Conservation (phyloP, 345 rosid genomes). For the Lepidium africanum region DNA sequence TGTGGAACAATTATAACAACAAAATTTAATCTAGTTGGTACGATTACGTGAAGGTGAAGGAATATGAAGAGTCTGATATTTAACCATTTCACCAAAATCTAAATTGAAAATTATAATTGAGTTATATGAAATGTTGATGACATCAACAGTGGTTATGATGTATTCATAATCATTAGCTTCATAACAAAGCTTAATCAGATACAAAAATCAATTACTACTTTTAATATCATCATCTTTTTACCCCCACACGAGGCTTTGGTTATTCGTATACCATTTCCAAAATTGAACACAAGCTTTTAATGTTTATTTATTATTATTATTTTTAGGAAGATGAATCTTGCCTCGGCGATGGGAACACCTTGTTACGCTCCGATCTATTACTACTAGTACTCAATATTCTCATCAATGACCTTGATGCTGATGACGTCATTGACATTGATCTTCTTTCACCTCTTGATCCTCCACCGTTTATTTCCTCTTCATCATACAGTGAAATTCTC, state of each 20-base stretch:
- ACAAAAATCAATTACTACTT: background rate
- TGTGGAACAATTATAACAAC: no score
- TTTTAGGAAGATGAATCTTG: slow-evolving; percentile 14
- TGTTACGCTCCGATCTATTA: slow-evolving; percentile 49
- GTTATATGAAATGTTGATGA: background rate
- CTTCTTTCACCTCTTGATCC: slow-evolving; percentile 13
- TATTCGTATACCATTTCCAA: slow-evolving; percentile 16
- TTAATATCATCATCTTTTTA: background rate
- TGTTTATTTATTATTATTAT: background rate
- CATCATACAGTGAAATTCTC: slow-evolving; percentile 1
- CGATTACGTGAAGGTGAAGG: no score
- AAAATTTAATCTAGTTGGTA: no score
- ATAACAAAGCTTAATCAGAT: slow-evolving; percentile 7
- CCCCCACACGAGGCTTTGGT: background rate
- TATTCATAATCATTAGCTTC: slow-evolving; percentile 6
- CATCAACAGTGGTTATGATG: background rate
- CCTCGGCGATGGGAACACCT: slow-evolving; percentile 33
- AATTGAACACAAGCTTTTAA: background rate
- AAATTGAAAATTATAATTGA: background rate
- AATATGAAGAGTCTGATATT: no score
- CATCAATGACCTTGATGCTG: slow-evolving; percentile 39
- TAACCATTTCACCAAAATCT: no score
- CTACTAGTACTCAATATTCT: slow-evolving; percentile 61
- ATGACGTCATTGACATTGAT: slow-evolving; percentile 23
- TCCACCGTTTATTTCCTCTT: slow-evolving; percentile 16